Base-by-base conservation (phyloP, 768 basidiomycete species). In the Mycena rebaudengoi region DNA sequence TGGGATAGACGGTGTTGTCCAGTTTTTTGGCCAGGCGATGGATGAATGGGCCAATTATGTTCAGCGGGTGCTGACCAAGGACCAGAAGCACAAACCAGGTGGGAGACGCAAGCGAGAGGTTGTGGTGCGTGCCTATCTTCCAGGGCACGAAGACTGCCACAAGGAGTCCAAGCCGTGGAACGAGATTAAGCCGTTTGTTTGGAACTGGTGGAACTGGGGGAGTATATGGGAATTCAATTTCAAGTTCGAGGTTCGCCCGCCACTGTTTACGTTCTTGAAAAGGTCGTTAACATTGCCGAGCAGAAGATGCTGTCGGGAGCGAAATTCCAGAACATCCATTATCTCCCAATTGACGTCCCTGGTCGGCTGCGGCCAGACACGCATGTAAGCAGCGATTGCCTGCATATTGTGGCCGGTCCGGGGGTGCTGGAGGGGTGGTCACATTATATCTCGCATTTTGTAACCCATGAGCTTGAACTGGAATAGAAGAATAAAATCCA, bases 61-160 rank as follows among this genome's bases (percentile, higher is more conserved):
- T 20, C 87, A 89, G 69, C 66, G 64, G 5, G 77, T 79, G 32
- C 68, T 88, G 30, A 72, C 76, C 37, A 69, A 76, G 12, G 80
- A 79, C 37, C 72, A 66, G 29, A 64, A 62, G 25, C 67, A 68
- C 41, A 58, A 40, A 14, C 68, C 64, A n/a, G n/a, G n/a, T 8
- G 50, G 54, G 45, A 60, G 67, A 48, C 75, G n/a, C n/a, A n/a
- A 73, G 69, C 73, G 75, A 59, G 82, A 85, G 68, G 86, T 86
- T 8, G 73, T 91, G 8, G 83, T 88, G 10, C 73, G 90, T 28
- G 82, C 88, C 8, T 91, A 90, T 66, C 70, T 88, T 5, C 86
- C 87, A 2, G 90, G 90, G 4, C 88, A 91, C 66, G 88, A 90
- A 60, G 80, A 87, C 56, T 90, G 90, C 64, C 88, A 87, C 64